Evolutionary conservation across 1,139 yeast species (phyloP).

Genomic region (Hansenula anomala): DNA sequence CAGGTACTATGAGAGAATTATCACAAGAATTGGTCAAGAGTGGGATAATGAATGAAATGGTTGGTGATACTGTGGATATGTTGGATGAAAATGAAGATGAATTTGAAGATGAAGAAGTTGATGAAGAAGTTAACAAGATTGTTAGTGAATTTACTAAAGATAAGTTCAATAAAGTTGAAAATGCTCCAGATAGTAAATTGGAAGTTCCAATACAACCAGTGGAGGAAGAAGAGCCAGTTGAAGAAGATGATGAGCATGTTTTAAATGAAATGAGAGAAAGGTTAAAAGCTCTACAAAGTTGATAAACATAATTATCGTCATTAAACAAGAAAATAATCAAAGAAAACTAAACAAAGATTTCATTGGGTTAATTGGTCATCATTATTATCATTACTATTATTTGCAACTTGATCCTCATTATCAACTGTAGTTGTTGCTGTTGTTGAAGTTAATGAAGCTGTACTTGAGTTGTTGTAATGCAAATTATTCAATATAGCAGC

Average conservation of each 20-base stretch:
- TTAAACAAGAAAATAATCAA: background rate
- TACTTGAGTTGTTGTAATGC: slow-evolving; percentile 3
- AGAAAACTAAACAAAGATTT: background rate
- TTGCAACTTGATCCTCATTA: slow-evolving; percentile 10
- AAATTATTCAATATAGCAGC: slow-evolving; percentile 20
- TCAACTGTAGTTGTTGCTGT: background rate
- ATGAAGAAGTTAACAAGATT: slow-evolving; percentile 62
- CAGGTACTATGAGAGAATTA: slow-evolving; percentile 80
- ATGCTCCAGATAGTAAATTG: slow-evolving; percentile 31
- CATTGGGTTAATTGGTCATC: too few species aligned
- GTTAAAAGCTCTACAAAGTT: slow-evolving; percentile 78
- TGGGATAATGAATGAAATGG: slow-evolving; percentile 94
- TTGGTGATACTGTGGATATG: slow-evolving; percentile 80
- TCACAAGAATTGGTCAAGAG: slow-evolving; percentile 86
- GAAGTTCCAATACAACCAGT: slow-evolving; percentile 29
- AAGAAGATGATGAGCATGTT: slow-evolving; percentile 67
- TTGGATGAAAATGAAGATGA: slow-evolving; percentile 63
- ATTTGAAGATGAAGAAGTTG: slow-evolving; percentile 63
- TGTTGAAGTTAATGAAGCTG: too few species aligned
- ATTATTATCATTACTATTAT: slow-evolving; percentile 10
- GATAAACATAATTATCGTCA: slow-evolving; percentile 6
- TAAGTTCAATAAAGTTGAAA: slow-evolving; percentile 43
- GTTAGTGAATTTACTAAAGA: slow-evolving; percentile 45
- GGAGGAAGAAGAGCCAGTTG: too few species aligned
- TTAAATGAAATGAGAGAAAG: slow-evolving; percentile 87